Percentiles rank a stretch among this genome's conserved stretches.
These are phyloP conservation scores for Aspergillus pseudoviridinutans DNA, from an alignment of 2,329 filamentous ascomycete species.

Conservation along the genomic window DNA sequence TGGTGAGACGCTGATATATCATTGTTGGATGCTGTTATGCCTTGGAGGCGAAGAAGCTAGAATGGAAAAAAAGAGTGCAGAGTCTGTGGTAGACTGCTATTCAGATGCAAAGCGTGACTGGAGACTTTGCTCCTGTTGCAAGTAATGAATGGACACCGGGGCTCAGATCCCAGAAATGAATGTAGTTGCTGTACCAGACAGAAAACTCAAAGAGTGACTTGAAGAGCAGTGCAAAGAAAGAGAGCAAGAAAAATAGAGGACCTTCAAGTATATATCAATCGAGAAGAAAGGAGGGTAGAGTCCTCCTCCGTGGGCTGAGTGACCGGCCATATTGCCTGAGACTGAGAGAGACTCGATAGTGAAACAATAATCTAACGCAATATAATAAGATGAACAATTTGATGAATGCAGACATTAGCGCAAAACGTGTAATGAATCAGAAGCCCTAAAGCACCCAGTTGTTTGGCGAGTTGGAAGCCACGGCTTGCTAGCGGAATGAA, in stretches of 20 bases:
- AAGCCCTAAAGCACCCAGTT: neutral
- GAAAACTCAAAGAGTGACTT: slow-evolving; percentile 8
- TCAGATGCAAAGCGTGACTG: slow-evolving; percentile 10
- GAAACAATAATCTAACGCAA: slow-evolving; percentile 3
- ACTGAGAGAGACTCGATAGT: neutral
- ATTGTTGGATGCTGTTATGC: slow-evolving; percentile 12
- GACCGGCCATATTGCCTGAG: neutral
- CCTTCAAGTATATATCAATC: neutral
- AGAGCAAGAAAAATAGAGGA: neutral
- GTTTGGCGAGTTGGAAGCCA: slow-evolving; percentile 2
- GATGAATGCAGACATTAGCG: slow-evolving; percentile 1
- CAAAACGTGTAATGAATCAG: slow-evolving; percentile 6
- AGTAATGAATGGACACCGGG: slow-evolving; percentile 27
- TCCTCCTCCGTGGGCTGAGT: neutral
- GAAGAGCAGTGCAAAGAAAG: slow-evolving; percentile 2
- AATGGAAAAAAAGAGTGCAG: slow-evolving; percentile 3
- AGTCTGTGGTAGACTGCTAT: slow-evolving; percentile 4
- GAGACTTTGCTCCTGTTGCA: slow-evolving; percentile 12
- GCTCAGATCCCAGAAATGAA: slow-evolving; percentile 22
- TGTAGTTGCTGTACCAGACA: slow-evolving; percentile 21
- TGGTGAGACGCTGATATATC: slow-evolving; percentile 24
- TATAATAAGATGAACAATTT: slow-evolving; percentile 14
- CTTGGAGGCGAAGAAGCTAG: neutral
- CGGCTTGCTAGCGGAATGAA: slow-evolving; percentile 16
- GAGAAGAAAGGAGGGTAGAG: neutral